Evolutionary conservation across 352 stramenopile species (phyloP).

Genomic region (Globisporangium sylvaticum): DNA sequence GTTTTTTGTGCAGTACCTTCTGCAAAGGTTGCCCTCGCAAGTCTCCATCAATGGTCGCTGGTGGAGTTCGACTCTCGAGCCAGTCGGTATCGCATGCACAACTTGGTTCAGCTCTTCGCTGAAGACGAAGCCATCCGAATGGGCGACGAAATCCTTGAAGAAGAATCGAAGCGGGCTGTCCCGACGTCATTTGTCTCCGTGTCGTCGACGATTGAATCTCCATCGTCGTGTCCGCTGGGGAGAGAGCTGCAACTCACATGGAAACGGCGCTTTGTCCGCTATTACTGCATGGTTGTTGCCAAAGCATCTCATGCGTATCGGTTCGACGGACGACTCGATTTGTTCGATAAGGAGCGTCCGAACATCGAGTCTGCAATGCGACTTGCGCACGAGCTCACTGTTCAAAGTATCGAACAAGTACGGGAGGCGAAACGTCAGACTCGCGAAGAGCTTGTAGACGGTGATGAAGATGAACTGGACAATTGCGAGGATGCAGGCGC

Average conservation of each 20-base stretch:
- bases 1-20: conserved; percentile 29
- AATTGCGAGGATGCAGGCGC: conserved; percentile 16
- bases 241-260: conserved; percentile 69
- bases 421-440: conserved; percentile 42
- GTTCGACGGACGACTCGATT: conserved; percentile 58
- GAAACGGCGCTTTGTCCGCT: conserved; percentile 83
- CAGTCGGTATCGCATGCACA: conserved; percentile 79
- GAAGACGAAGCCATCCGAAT: conserved; percentile 69
- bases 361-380: conserved; percentile 84
- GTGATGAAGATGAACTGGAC: conserved; percentile 19
- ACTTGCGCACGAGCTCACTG: conserved; percentile 63
- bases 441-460: conserved; percentile 33
- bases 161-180: conserved; percentile 16
- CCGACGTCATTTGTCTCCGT: conserved; percentile 39
- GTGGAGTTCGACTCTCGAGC: conserved; percentile 70
- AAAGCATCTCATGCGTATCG: conserved; percentile 73
- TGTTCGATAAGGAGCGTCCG: conserved; percentile 76
- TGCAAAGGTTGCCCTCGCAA: conserved; percentile 47
- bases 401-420: conserved; percentile 70
- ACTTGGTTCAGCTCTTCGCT: conserved; percentile 79
- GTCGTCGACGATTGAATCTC: conserved; percentile 18
- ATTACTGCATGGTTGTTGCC: conserved; percentile 79
- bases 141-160: conserved; percentile 38
- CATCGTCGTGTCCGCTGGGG: conserved; percentile 35
- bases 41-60: conserved; percentile 77